Evolutionary conservation across 2,329 filamentous ascomycete genomes (phyloP), one percentile per base, ranked within the genome.

Genomic region (Huntiella abstrusa): DNA sequence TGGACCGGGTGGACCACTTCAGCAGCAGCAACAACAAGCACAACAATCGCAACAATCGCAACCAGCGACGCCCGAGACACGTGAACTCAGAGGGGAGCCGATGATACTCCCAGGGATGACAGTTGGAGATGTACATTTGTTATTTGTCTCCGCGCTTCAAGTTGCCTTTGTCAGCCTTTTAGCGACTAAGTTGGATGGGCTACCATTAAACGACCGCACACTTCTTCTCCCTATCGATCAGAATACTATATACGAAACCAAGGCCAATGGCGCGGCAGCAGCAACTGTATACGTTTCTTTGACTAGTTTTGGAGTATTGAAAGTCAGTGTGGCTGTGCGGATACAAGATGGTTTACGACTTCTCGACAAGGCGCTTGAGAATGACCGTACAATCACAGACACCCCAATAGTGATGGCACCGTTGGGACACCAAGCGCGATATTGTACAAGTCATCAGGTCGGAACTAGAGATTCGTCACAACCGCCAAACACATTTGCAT

Each of bases 271-370:
- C 8, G 53, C 55, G 6, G 58, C 69, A 2, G 57, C 71, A 16
- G 71, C 67, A 2, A 72, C 68, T 5, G 63, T 76, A 12, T 65
- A 67, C 41, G 63, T 68, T 6, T 71, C 72, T 51, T 55, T 76
- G 43, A 75, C 72, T 4, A 75, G 69, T 1, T 69, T 68, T 0
- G 73, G 73, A 2, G 64, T 64, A 8, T 59, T 77, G 5, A 57
- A 75, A 11, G 59, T 74, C 19, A 65, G 64, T 37, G 54, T 76
- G 19, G 62, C 61, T 35, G 62, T 73, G 42, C 63, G 67, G 3
- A 55, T 63, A 35, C 66, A 69, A 37, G 60, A 64, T 34, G 69
- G 67, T 5, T 57, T 76, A 35, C 55, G 65, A 11, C 63, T 63
- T 1, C 59, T 69, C 13, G 65, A 68, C 12, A 66, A 73, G 50